These are phyloP conservation scores for Cordyceps pruinosa DNA, from an alignment of 2,329 filamentous ascomycete genomes.

Conservation along the genomic window DNA sequence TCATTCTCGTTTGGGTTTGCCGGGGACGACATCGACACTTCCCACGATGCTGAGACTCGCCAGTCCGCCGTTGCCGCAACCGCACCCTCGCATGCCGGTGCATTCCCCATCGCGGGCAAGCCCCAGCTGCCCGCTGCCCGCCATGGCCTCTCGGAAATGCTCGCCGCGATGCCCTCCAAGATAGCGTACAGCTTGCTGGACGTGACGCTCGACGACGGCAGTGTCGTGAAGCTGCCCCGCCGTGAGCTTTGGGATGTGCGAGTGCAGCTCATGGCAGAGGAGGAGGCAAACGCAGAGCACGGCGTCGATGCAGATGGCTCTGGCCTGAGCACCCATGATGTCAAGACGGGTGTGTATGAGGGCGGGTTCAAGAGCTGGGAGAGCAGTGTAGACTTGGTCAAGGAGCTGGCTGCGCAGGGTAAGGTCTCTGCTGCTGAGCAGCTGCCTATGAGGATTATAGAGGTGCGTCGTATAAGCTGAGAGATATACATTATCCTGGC, in stretches of 20 bases:
- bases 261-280: slow-evolving; percentile 72
- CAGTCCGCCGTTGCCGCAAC: not conserved
- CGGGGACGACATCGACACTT: slow-evolving; percentile 57
- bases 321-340: slow-evolving; percentile 61
- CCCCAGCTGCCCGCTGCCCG: slow-evolving; percentile 48
- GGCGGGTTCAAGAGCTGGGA: slow-evolving; percentile 89
- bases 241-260: slow-evolving; percentile 77
- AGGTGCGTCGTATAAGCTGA: slow-evolving; percentile 38
- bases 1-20: slow-evolving; percentile 56
- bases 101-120: slow-evolving; percentile 57
- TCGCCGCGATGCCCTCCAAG: slow-evolving; percentile 62
- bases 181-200: slow-evolving; percentile 60
- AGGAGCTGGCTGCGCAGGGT: slow-evolving; percentile 47
- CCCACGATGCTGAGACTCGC: slow-evolving; percentile 27
- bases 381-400: slow-evolving; percentile 73
- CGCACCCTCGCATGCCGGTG: slow-evolving; percentile 29
- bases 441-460: slow-evolving; percentile 40
- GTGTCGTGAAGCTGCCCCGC: slow-evolving; percentile 53
- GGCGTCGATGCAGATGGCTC: slow-evolving; percentile 32
- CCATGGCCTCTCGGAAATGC: slow-evolving; percentile 44
- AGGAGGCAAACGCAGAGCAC: slow-evolving; percentile 35
- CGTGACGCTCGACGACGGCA: slow-evolving; percentile 50
- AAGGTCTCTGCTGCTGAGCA: slow-evolving; percentile 26
- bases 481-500: no score
- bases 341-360: slow-evolving; percentile 77